These are phyloP conservation scores for Exutisphaerella laricina DNA, from an alignment of 2,329 filamentous ascomycete species.

Conservation along the genomic window DNA sequence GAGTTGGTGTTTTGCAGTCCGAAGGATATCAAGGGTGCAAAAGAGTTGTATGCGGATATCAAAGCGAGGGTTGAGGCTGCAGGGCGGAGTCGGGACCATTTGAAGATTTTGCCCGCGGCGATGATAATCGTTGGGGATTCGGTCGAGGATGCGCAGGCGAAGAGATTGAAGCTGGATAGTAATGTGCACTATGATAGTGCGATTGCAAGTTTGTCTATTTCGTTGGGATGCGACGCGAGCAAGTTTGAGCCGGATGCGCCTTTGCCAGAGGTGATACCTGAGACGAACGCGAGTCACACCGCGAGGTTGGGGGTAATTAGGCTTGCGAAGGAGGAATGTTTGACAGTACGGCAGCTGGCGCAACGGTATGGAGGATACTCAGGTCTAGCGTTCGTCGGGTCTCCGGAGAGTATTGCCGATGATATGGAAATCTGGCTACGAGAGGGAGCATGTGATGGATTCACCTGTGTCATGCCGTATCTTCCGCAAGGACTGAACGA, in stretches of 20 bases:
- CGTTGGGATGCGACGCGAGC: conserved; percentile 23
- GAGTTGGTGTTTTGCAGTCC: conserved; percentile 26
- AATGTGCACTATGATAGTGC: conserved; percentile 24
- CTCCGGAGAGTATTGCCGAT: conserved; percentile 21
- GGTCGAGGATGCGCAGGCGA: conserved; percentile 21
- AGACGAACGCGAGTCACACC: conserved; percentile 23
- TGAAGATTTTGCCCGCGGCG: conserved; percentile 25
- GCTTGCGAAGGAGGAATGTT: conserved; percentile 20
- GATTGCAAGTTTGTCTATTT: conserved; percentile 22
- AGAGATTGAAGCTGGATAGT: conserved; percentile 23
- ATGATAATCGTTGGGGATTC: conserved; percentile 27
- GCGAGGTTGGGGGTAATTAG: conserved; percentile 17
- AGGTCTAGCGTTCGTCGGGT: conserved; percentile 22
- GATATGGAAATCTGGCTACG: conserved; percentile 23
- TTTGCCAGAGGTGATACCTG: conserved; percentile 21
- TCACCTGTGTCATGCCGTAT: conserved; percentile 24
- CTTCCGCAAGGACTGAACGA: conserved; percentile 25
- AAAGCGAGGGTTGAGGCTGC: conserved; percentile 19
- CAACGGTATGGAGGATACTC: conserved; percentile 23
- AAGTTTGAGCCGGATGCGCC: conserved; percentile 21
- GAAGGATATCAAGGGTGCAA: conserved; percentile 20
- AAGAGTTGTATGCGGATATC: conserved; percentile 24
- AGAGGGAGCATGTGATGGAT: conserved; percentile 23
- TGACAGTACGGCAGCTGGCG: conserved; percentile 24
- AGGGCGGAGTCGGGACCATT: conserved; percentile 20